phyloP scores from a whole-genome alignment of 1,284 basidiomycete species.

The Heterobasidion occidentale region DNA sequence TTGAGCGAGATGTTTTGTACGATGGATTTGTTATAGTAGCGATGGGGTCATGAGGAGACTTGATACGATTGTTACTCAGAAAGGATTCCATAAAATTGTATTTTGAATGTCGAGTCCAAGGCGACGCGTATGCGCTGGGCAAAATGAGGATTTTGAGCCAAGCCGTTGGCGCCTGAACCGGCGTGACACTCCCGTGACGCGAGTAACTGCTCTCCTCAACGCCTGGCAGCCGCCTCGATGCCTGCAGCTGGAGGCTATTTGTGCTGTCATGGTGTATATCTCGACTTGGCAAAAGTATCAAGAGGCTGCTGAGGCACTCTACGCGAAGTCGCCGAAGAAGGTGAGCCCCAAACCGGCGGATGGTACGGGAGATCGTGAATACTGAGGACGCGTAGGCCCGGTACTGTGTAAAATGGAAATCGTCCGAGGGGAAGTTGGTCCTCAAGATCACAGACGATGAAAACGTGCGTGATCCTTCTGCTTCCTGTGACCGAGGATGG shows the following conservation, averaged over 20 bases:
- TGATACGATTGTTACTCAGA: no score
- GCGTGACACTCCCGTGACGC: no score
- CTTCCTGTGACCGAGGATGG: background rate
- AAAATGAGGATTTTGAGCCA: no score
- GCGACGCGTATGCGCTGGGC: no score
- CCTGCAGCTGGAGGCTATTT: constrained; percentile 6
- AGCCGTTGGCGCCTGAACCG: no score
- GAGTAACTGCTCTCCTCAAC: background rate
- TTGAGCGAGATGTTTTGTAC: background rate
- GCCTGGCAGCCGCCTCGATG: constrained; percentile 13
- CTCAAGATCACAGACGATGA: constrained; percentile 88
- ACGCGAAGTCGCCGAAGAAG: constrained; percentile 66
- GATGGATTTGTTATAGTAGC: no score
- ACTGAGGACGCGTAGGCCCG: constrained; percentile 47
- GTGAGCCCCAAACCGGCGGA: constrained; percentile 33
- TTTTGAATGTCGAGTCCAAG: no score
- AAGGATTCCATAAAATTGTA: no score
- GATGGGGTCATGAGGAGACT: no score
- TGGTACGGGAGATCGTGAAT: background rate
- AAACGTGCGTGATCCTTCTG: constrained; percentile 47
- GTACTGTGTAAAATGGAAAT: constrained; percentile 84
- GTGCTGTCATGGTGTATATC: constrained; percentile 59
- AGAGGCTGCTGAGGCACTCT: constrained; percentile 78
- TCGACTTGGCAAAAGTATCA: constrained; percentile 80
- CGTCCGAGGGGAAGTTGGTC: constrained; percentile 76